These are phyloP conservation scores for Populus euphratica DNA, from an alignment of 345 rosid genomes.

Conservation along the genomic window DNA sequence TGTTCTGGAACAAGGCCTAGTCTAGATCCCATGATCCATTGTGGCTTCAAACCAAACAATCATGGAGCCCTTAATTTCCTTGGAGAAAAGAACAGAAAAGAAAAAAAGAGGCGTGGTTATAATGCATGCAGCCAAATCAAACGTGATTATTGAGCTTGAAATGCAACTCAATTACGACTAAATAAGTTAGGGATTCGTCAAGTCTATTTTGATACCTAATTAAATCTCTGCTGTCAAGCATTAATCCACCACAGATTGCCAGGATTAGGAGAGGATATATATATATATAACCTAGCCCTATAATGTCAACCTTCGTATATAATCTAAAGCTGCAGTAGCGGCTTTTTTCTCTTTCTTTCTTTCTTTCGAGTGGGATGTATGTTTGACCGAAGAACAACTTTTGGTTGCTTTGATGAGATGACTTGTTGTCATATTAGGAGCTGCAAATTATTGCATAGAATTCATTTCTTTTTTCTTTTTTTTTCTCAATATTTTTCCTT, in stretches of 20 bases:
- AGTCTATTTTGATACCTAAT: background rate
- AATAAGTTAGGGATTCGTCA: background rate
- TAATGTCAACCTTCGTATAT: background rate
- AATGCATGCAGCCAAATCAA: background rate
- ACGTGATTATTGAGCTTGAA: background rate
- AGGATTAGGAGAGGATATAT: background rate
- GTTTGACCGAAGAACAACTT: background rate
- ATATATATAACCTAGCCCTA: too few relatives aligned
- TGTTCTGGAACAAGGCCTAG: background rate
- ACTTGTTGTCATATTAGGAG: background rate
- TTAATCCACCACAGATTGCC: background rate
- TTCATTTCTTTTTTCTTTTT: background rate
- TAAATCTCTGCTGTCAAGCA: background rate
- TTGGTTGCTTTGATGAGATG: background rate
- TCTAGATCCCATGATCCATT: background rate
- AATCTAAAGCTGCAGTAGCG: background rate
- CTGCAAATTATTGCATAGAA: background rate
- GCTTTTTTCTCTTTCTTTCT: too few relatives aligned
- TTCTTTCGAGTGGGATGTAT: background rate
- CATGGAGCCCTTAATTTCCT: background rate
- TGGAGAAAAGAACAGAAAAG: background rate
- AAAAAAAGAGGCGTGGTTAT: background rate
- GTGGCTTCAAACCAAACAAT: background rate
- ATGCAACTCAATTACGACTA: background rate
- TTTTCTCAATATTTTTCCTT: background rate